These are phyloP conservation scores for Ceratonia siliqua DNA, from an alignment of 306 rosid genomes.

Conservation along the genomic window DNA sequence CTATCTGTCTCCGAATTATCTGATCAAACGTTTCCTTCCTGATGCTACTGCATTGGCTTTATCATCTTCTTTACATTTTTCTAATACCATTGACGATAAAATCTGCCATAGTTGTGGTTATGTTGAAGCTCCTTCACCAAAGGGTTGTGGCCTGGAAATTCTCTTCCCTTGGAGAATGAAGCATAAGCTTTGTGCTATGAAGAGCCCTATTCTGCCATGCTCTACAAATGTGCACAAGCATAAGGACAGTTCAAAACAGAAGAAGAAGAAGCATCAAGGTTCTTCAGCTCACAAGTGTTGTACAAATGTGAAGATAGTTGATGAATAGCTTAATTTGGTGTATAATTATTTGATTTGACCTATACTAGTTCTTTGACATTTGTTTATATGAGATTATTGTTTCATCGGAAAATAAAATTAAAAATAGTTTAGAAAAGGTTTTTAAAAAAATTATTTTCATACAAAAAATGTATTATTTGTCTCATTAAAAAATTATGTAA, in stretches of 20 bases:
- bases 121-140: slow-evolving; percentile 47
- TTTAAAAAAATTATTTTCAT: no score
- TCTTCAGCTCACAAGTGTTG: slow-evolving; percentile 38
- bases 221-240: slow-evolving; percentile 41
- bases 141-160: slow-evolving; percentile 67
- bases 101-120: slow-evolving; percentile 31
- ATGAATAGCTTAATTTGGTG: neutral
- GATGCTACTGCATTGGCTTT: slow-evolving; percentile 83
- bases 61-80: slow-evolving; percentile 48
- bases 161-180: slow-evolving; percentile 73
- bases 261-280: slow-evolving; percentile 42
- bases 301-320: slow-evolving; percentile 37
- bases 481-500: no score
- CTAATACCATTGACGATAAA: slow-evolving; percentile 24
- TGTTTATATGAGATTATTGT: no score
- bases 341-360: neutral
- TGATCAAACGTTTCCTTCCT: slow-evolving; percentile 83
- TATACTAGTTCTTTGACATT: neutral
- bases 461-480: no score
- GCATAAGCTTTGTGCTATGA: slow-evolving; percentile 67
- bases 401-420: no score
- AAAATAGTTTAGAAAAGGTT: no score
- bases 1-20: slow-evolving; percentile 59
- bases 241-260: slow-evolving; percentile 38
- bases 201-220: slow-evolving; percentile 54